These are phyloP conservation scores for Sporothrix mexicana DNA, from an alignment of 2,329 filamentous ascomycete species.

Conservation along the genomic window DNA sequence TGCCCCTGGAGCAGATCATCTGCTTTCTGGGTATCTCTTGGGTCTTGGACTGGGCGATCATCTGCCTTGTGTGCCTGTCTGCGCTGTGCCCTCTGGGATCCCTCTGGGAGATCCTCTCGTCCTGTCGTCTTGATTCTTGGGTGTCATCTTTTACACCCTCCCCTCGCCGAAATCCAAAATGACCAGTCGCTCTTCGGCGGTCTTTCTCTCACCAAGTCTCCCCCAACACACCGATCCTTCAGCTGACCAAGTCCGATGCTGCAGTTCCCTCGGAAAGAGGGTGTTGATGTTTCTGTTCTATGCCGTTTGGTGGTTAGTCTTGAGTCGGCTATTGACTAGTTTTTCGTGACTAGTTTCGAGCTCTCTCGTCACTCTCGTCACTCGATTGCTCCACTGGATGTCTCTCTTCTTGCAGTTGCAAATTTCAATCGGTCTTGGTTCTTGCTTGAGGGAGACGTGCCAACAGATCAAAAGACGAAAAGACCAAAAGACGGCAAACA, in stretches of 20 bases:
- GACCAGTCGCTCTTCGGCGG: slow-evolving; percentile 4
- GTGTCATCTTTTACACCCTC: not conserved
- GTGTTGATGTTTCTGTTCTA: not conserved
- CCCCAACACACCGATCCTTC: slow-evolving; percentile 8
- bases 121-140: not conserved
- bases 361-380: not conserved
- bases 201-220: not conserved
- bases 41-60: not conserved
- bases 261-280: not conserved
- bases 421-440: not conserved
- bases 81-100: not conserved
- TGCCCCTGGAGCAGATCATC: slow-evolving; percentile 9
- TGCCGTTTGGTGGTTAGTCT: not conserved
- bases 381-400: not conserved
- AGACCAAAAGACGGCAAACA: not conserved
- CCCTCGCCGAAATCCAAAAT: not conserved
- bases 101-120: not conserved
- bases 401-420: not conserved
- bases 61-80: not conserved
- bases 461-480: too few relatives aligned
- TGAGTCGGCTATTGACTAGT: not conserved
- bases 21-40: not conserved
- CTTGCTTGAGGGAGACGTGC: not conserved
- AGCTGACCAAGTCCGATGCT: slow-evolving; percentile 4
- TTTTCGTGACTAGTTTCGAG: too few relatives aligned